Evolutionary conservation across 352 stramenopile species (phyloP).

Genomic region (Plasmopara viticola): DNA sequence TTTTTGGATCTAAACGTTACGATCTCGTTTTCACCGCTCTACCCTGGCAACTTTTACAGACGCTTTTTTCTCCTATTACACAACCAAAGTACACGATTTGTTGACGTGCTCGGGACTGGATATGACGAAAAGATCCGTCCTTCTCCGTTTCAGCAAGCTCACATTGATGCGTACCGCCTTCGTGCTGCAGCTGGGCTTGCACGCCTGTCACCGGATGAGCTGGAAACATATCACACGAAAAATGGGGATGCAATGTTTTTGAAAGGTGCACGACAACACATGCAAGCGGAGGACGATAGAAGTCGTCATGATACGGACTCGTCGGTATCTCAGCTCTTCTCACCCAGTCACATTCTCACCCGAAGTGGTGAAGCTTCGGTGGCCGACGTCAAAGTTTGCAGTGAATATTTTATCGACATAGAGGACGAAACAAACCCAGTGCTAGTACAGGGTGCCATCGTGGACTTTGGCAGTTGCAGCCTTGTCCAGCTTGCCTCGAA

Average conservation of each 20-base stretch:
- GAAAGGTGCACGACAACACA: constrained; percentile 35
- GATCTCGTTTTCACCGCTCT: constrained; percentile 72
- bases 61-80: constrained; percentile 82
- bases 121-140: constrained; percentile 87
- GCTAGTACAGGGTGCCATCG: constrained; percentile 26
- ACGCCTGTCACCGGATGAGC: constrained; percentile 69
- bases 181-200: constrained; percentile 51
- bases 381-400: constrained; percentile 58
- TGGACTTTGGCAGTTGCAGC: constrained; percentile 79
- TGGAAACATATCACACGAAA: constrained; percentile 70
- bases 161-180: constrained; percentile 83
- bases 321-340: constrained; percentile 8
- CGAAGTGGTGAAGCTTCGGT: constrained; percentile 79
- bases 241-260: constrained; percentile 64
- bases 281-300: constrained; percentile 15
- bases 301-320: constrained; percentile 3
- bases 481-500: constrained; percentile 55
- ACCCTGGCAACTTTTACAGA: constrained; percentile 88
- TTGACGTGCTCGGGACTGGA: constrained; percentile 87
- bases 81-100: constrained; percentile 76
- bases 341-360: constrained; percentile 51
- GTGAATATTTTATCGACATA: constrained; percentile 80
- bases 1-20: constrained; percentile 74
- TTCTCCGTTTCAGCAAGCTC: constrained; percentile 86
- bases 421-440: constrained; percentile 58